Evolutionary conservation across 2,329 filamentous ascomycete genomes (phyloP).

Genomic region (Aspergillus ochraceoroseus): DNA sequence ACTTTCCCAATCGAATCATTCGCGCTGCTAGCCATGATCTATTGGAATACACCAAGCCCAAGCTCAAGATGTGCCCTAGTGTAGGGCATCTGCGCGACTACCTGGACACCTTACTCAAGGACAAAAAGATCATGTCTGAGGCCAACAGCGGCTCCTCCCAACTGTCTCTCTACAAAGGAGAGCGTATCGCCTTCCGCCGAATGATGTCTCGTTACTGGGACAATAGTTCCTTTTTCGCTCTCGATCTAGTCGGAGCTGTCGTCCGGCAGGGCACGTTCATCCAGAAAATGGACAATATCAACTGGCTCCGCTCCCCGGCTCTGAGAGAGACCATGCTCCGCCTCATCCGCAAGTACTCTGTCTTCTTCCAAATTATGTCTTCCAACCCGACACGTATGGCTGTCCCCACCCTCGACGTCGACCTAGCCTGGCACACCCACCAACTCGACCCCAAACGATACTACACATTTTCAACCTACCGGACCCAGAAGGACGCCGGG

Average conservation of each 20-base stretch:
- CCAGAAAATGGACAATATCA: constrained; percentile 65
- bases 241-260: constrained; percentile 43
- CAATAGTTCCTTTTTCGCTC: constrained; percentile 37
- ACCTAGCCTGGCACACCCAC: constrained; percentile 60
- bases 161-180: constrained; percentile 16
- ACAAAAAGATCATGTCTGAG: constrained; percentile 37
- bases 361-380: constrained; percentile 44
- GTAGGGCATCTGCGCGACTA: constrained; percentile 51
- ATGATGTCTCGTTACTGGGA: constrained; percentile 46
- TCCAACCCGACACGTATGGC: constrained; percentile 33
- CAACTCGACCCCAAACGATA: constrained; percentile 64
- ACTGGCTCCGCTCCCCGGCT: constrained; percentile 71
- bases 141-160: constrained; percentile 33
- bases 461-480: constrained; percentile 51
- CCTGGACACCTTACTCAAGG: constrained; percentile 47
- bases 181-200: constrained; percentile 33
- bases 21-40: constrained; percentile 45
- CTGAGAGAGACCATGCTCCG: constrained; percentile 60
- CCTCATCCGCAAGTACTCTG: constrained; percentile 53
- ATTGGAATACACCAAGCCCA: constrained; percentile 26
- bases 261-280: constrained; percentile 44
- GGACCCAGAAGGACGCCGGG: constrained; percentile 27
- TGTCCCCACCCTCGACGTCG: constrained; percentile 37
- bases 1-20: constrained; percentile 59
- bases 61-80: constrained; percentile 29